A percentile compares a stretch with the other conserved stretches of the same genome.
These are phyloP conservation scores for Paraphaeosphaeria minitans DNA, from an alignment of 2,329 filamentous ascomycete genomes.

Conservation along the genomic window DNA sequence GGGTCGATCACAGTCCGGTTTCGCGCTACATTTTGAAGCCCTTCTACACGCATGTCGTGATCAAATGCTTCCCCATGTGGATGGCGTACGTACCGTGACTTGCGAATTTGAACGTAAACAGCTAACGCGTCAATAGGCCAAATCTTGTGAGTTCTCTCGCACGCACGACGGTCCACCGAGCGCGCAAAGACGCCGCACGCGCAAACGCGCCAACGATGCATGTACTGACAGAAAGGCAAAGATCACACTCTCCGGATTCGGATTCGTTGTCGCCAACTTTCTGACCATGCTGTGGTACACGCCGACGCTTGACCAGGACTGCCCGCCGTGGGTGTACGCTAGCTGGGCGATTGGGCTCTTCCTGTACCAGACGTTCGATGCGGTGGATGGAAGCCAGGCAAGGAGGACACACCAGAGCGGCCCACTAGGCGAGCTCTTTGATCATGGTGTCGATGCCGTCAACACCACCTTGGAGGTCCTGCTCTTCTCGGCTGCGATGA, in stretches of 20 bases:
- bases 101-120: background rate
- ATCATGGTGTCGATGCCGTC: conserved; percentile 93
- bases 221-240: conserved; percentile 31
- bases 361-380: conserved; percentile 97
- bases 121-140: conserved; percentile 39
- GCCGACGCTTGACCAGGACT: conserved; percentile 90
- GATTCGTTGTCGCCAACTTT: conserved; percentile 87
- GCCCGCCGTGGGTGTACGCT: conserved; percentile 92
- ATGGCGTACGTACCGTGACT: conserved; percentile 71
- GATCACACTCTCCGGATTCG: conserved; percentile 90
- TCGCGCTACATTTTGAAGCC: conserved; percentile 96
- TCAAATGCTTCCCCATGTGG: conserved; percentile 90
- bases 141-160: conserved; percentile 42
- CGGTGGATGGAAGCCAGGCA: conserved; percentile 91
- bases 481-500: conserved; percentile 89
- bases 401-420: conserved; percentile 90
- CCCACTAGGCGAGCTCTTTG: conserved; percentile 93
- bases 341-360: conserved; percentile 90
- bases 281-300: conserved; percentile 94
- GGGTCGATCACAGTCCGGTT: conserved; percentile 85
- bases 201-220: conserved; percentile 3
- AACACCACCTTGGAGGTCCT: conserved; percentile 95
- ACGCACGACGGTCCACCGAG: background rate
- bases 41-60: conserved; percentile 94
- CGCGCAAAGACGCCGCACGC: background rate